A percentile compares a stretch with the other conserved stretches of the same genome.
These are phyloP conservation scores for Physaria fendleri DNA, from an alignment of 345 rosid genomes.

Conservation along the genomic window DNA sequence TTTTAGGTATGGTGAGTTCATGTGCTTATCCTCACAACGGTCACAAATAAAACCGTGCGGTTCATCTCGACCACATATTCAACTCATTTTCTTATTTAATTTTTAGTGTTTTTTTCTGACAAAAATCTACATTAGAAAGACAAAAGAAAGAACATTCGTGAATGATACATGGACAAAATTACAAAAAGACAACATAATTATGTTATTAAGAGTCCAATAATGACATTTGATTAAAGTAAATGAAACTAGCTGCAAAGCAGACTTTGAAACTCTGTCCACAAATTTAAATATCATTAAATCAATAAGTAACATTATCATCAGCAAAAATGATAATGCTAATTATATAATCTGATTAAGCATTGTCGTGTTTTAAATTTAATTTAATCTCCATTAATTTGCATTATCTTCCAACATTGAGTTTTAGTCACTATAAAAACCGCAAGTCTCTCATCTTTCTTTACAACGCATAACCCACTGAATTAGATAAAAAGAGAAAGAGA, in stretches of 20 bases:
- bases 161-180: constrained; percentile 3
- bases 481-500: constrained; percentile 6
- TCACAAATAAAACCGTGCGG: constrained; percentile 23
- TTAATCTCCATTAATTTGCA: constrained; percentile 5
- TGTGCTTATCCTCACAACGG: constrained; percentile 31
- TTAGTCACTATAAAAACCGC: constrained; percentile 15
- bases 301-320: constrained; percentile 15
- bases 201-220: not conserved
- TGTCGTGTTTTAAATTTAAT: not conserved
- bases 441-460: constrained; percentile 4
- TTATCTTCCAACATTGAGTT: constrained; percentile 8
- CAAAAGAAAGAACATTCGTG: not conserved
- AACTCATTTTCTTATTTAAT: constrained; percentile 2
- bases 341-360: not conserved
- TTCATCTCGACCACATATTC: constrained; percentile 27
- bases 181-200: not conserved
- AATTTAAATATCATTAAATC: constrained; percentile 15
- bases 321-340: constrained; percentile 25
- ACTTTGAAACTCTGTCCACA: constrained; percentile 28
- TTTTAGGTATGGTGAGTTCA: constrained; percentile 16
- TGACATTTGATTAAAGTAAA: not conserved
- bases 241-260: constrained; percentile 5
- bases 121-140: not conserved
- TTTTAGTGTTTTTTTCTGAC: not conserved
- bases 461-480: constrained; percentile 22